phyloP scores from a whole-genome alignment of 495 filamentous ascomycete genomes.

The Aspergillus funiculosus region DNA sequence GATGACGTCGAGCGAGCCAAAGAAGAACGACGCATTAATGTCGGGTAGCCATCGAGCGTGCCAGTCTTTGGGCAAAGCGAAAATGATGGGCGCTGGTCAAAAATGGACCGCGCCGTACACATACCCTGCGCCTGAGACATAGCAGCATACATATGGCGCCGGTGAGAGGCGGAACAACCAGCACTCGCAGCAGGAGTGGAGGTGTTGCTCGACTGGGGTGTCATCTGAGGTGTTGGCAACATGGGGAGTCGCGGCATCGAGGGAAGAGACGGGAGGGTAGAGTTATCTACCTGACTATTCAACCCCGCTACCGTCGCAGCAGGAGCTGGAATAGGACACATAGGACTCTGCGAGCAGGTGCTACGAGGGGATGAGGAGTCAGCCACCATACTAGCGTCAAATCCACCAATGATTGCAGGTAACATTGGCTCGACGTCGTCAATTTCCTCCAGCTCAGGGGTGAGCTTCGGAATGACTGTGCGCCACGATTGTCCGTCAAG shows the following conservation, averaged over 20 bases:
- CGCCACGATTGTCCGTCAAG: slow-evolving; percentile 58
- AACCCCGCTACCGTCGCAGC: slow-evolving; percentile 53
- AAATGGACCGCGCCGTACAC: slow-evolving; percentile 58
- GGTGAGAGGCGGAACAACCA: slow-evolving; percentile 46
- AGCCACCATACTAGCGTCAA: slow-evolving; percentile 24
- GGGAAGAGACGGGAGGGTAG: slow-evolving; percentile 35
- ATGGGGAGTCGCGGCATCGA: slow-evolving; percentile 56
- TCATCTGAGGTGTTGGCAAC: slow-evolving; percentile 73
- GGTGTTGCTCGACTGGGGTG: slow-evolving; percentile 66
- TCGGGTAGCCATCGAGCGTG: slow-evolving; percentile 42
- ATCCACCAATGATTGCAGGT: slow-evolving; percentile 27
- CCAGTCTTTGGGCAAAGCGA: slow-evolving; percentile 51
- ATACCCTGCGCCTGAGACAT: slow-evolving; percentile 70
- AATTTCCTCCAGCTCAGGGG: slow-evolving; percentile 53
- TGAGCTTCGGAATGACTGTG: slow-evolving; percentile 67
- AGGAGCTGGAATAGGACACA: slow-evolving; percentile 8
- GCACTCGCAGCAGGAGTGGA: slow-evolving; percentile 90
- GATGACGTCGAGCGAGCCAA: slow-evolving; percentile 71
- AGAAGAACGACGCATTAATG: slow-evolving; percentile 62
- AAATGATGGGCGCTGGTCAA: slow-evolving; percentile 45
- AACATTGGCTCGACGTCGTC: slow-evolving; percentile 32
- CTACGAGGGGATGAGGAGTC: slow-evolving; percentile 37
- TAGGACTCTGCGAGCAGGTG: slow-evolving; percentile 14
- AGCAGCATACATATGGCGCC: slow-evolving; percentile 68
- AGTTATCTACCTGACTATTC: slow-evolving; percentile 28